Conservation (phyloP, 2,329 filamentous ascomycete genomes). For the Phoma sp. region DNA sequence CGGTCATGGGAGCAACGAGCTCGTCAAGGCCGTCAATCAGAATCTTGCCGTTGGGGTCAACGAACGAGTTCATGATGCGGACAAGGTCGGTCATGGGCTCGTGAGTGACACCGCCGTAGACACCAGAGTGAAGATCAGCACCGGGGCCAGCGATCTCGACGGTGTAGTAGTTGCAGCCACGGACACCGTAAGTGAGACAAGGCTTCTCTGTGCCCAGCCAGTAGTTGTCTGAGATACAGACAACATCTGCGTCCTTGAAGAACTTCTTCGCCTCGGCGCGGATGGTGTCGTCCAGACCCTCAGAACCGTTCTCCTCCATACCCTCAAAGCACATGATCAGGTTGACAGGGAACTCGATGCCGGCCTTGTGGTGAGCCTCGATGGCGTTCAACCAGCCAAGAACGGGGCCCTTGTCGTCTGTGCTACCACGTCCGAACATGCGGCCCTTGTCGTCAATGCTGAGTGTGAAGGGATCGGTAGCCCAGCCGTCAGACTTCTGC, state of each 20-base stretch:
- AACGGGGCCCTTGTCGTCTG: conserved; percentile 97
- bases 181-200: conserved; percentile 94
- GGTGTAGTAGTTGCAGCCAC: conserved; percentile 97
- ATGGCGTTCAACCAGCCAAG: conserved; percentile 98
- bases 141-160: conserved; percentile 89
- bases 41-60: conserved; percentile 91
- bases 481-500: conserved; percentile 91
- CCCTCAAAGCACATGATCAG: conserved; percentile 99
- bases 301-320: conserved; percentile 98
- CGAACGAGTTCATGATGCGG: conserved; percentile 78
- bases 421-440: conserved; percentile 95
- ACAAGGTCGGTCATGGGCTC: conserved; percentile 98
- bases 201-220: conserved; percentile 99
- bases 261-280: conserved; percentile 87
- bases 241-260: conserved; percentile 93
- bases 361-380: conserved; percentile 94
- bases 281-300: conserved; percentile 95
- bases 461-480: conserved; percentile 90
- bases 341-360: conserved; percentile 94
- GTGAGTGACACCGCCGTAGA: conserved; percentile 94
- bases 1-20: conserved; percentile 85
- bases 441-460: conserved; percentile 86
- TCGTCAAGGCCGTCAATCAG: conserved; percentile 92
- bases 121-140: conserved; percentile 93
- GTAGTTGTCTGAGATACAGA: conserved; percentile 99